Evolutionary conservation across 2,329 filamentous ascomycete species (phyloP).

Genomic region (Penicillium rolfsii): DNA sequence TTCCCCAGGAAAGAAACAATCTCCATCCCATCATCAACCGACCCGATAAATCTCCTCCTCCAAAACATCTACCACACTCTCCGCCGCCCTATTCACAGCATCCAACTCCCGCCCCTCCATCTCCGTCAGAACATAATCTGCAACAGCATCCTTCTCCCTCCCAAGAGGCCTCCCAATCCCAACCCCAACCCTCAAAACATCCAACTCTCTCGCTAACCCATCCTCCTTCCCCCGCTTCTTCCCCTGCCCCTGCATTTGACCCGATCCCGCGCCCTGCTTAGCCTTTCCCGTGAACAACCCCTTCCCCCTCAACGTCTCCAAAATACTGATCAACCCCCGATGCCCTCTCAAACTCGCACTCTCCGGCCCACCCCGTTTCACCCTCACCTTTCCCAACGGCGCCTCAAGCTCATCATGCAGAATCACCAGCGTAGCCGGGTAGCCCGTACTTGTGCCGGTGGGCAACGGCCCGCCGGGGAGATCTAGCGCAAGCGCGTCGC

Average conservation of each 20-base stretch:
- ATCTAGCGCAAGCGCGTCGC: slow-evolving; percentile 5
- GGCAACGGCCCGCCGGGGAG: not conserved
- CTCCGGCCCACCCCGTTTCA: slow-evolving; percentile 61
- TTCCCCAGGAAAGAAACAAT: not conserved
- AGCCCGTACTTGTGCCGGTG: not conserved
- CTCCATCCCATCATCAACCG: not conserved
- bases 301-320: slow-evolving; percentile 55
- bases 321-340: slow-evolving; percentile 73
- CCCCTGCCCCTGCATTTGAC: too few species aligned
- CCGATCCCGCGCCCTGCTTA: slow-evolving; percentile 26
- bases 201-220: slow-evolving; percentile 29
- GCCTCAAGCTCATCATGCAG: slow-evolving; percentile 88
- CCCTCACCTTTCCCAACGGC: slow-evolving; percentile 66
- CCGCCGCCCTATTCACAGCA: slow-evolving; percentile 53
- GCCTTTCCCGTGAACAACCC: slow-evolving; percentile 37
- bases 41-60: slow-evolving; percentile 50
- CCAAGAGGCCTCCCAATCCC: slow-evolving; percentile 83
- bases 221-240: not conserved
- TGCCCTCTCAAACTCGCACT: slow-evolving; percentile 68
- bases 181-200: slow-evolving; percentile 68
- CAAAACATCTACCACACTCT: slow-evolving; percentile 57
- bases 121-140: slow-evolving; percentile 74
- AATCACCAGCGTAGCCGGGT: slow-evolving; percentile 63
- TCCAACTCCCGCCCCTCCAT: slow-evolving; percentile 60
- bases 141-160: slow-evolving; percentile 68